Conservation (phyloP, 805 yeast genomes). For the Yamadazyma sp. region DNA sequence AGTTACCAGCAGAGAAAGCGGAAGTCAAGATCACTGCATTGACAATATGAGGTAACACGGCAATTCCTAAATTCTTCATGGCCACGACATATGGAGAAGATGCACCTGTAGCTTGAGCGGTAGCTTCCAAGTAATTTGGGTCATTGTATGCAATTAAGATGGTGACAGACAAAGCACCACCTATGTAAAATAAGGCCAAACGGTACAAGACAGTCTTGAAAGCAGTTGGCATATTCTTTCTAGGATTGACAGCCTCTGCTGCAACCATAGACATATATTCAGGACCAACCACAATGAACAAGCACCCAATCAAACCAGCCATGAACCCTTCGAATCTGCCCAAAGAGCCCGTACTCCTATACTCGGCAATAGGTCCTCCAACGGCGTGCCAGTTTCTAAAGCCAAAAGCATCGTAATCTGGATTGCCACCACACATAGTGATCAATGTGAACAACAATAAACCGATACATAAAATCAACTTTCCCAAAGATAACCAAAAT, state of each 20-base stretch:
- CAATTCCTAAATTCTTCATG: slow-evolving; percentile 26
- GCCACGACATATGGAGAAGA: slow-evolving; percentile 33
- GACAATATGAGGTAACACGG: slow-evolving; percentile 31
- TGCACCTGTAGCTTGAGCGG: slow-evolving; percentile 28
- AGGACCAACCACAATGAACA: slow-evolving; percentile 43
- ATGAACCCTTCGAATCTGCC: slow-evolving; percentile 46
- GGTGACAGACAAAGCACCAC: slow-evolving; percentile 43
- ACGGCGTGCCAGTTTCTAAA: slow-evolving; percentile 34
- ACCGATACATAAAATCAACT: slow-evolving; percentile 38
- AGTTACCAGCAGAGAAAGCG: slow-evolving; percentile 25
- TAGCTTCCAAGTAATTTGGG: slow-evolving; percentile 21
- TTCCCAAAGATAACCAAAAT: slow-evolving; percentile 44
- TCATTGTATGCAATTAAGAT: slow-evolving; percentile 39
- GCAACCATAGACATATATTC: slow-evolving; percentile 46
- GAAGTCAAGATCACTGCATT: slow-evolving; percentile 34
- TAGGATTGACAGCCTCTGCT: slow-evolving; percentile 45
- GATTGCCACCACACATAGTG: slow-evolving; percentile 41
- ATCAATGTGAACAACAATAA: slow-evolving; percentile 37
- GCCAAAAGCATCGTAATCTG: slow-evolving; percentile 33
- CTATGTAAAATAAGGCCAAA: slow-evolving; percentile 44
- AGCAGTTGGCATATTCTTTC: slow-evolving; percentile 39
- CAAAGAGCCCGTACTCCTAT: slow-evolving; percentile 32
- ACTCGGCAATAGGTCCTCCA: slow-evolving; percentile 42
- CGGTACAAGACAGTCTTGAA: slow-evolving; percentile 45
- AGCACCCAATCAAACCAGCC: slow-evolving; percentile 37